A percentile compares a stretch with the other conserved stretches of the same genome.
Evolutionary conservation across 2,329 filamentous ascomycete species (phyloP).

Genomic region (Colletotrichum sp.): DNA sequence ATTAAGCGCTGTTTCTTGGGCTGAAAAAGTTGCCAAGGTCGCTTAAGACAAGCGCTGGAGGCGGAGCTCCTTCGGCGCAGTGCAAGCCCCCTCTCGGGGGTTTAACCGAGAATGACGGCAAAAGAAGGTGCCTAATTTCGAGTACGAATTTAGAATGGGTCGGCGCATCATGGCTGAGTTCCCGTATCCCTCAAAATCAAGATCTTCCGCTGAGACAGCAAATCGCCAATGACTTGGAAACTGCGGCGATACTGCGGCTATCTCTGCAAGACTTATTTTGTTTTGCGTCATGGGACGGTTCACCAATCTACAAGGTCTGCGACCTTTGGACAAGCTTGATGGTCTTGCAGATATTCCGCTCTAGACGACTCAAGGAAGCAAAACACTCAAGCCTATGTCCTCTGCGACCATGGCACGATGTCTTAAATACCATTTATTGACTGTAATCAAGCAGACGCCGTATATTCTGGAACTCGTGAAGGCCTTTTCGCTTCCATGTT

Average conservation of each 20-base stretch:
- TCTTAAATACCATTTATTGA: background rate
- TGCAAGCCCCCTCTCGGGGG: background rate
- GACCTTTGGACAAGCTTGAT: background rate
- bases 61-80: background rate
- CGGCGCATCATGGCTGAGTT: background rate
- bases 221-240: background rate
- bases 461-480: background rate
- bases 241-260: background rate
- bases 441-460: background rate
- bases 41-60: background rate
- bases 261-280: background rate
- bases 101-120: background rate
- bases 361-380: background rate
- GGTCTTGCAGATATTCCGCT: background rate
- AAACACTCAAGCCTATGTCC: rapidly evolving
- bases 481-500: background rate
- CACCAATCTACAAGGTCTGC: background rate
- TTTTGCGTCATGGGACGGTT: rapidly evolving
- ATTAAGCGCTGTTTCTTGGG: background rate
- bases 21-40: background rate
- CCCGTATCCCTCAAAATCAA: background rate
- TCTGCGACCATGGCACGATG: background rate
- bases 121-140: background rate
- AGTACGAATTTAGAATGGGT: background rate
- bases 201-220: background rate